These are phyloP conservation scores for Cladosporium oxysporum DNA, from an alignment of 2,329 filamentous ascomycete species.

Conservation along the genomic window DNA sequence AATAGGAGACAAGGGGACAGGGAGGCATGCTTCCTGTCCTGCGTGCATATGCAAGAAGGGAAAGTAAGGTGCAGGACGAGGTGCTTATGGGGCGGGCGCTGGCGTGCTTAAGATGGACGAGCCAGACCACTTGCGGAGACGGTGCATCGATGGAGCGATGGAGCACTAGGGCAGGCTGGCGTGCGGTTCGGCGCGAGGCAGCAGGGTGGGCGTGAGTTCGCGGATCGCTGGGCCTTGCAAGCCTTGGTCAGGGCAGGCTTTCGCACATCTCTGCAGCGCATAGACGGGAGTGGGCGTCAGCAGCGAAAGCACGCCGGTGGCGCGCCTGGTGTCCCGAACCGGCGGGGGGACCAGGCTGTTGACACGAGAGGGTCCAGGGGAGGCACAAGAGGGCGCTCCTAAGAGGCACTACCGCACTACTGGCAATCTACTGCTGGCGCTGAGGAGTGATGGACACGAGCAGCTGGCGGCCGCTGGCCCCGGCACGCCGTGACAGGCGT, in stretches of 20 bases:
- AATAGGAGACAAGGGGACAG: slow-evolving; percentile 16
- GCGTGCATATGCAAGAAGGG: slow-evolving; percentile 20
- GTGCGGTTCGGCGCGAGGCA: slow-evolving; percentile 13
- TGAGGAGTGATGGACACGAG: neutral
- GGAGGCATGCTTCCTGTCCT: slow-evolving; percentile 18
- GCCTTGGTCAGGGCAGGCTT: slow-evolving; percentile 11
- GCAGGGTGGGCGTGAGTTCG: neutral
- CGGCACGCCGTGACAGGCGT: neutral
- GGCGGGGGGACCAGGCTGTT: neutral
- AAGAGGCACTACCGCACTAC: neutral
- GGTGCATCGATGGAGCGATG: slow-evolving; percentile 6
- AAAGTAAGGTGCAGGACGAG: slow-evolving; percentile 20
- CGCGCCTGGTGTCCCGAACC: slow-evolving; percentile 9
- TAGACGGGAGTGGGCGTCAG: slow-evolving; percentile 4
- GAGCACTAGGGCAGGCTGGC: slow-evolving; percentile 15
- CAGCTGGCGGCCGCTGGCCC: neutral
- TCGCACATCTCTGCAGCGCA: slow-evolving; percentile 2
- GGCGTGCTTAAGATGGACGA: slow-evolving; percentile 21
- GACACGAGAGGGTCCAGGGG: neutral
- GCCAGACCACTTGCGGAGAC: slow-evolving; percentile 19
- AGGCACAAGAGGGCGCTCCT: neutral
- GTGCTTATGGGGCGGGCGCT: slow-evolving; percentile 13
- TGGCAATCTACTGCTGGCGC: neutral
- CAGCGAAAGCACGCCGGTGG: slow-evolving; percentile 5
- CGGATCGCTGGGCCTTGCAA: slow-evolving; percentile 6